phyloP scores from a whole-genome alignment of 257 asterid genomes.

The Phtheirospermum japonicum region DNA sequence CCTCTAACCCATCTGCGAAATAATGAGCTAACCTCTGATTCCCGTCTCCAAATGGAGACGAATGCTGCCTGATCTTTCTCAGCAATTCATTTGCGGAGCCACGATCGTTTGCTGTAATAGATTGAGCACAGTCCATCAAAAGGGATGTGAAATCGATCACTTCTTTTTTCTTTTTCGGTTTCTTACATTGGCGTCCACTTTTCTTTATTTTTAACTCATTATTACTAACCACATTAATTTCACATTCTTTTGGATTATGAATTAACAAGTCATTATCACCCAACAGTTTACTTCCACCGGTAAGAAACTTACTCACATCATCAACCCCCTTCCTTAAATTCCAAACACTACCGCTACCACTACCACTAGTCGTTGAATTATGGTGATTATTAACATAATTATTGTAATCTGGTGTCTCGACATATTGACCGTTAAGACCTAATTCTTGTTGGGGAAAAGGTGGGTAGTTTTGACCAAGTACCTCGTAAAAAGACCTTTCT shows the following conservation, averaged over 20 bases:
- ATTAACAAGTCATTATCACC: not conserved
- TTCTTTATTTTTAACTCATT: no score
- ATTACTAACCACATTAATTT: constrained; percentile 27
- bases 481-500: constrained; percentile 66
- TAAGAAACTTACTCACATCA: constrained; percentile 55
- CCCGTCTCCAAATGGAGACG: constrained; percentile 63
- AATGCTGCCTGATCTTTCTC: constrained; percentile 53
- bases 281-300: constrained; percentile 33
- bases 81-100: constrained; percentile 40
- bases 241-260: not conserved
- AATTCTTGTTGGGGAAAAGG: constrained; percentile 34
- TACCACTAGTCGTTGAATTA: constrained; percentile 28
- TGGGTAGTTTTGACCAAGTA: constrained; percentile 57
- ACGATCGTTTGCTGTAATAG: constrained; percentile 57
- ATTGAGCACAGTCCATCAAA: constrained; percentile 61
- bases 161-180: constrained; percentile 42
- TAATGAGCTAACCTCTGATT: constrained; percentile 57
- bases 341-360: constrained; percentile 32
- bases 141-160: constrained; percentile 58
- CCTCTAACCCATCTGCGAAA: constrained; percentile 61
- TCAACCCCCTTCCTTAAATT: constrained; percentile 55
- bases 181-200: constrained; percentile 35
- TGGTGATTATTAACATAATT: no score
- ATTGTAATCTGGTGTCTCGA: no score
- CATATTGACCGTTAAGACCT: constrained; percentile 14